Evolutionary conservation across 306 rosid species (phyloP).

Genomic region (Luffa aegyptiaca): DNA sequence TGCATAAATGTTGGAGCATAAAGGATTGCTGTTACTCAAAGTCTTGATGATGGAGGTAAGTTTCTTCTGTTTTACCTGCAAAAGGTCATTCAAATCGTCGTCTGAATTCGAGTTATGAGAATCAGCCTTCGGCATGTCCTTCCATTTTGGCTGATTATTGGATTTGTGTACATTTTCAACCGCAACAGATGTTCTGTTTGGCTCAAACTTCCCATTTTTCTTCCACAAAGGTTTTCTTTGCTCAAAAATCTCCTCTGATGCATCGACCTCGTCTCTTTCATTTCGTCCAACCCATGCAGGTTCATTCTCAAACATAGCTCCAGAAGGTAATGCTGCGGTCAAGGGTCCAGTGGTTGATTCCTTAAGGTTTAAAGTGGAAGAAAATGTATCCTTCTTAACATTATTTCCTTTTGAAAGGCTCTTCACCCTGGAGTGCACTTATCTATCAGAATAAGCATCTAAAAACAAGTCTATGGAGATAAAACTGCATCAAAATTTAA

Average conservation of each 20-base stretch:
- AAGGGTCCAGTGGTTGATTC: slow-evolving; percentile 74
- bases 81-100: slow-evolving; percentile 72
- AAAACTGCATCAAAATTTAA: not conserved
- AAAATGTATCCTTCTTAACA: slow-evolving; percentile 64
- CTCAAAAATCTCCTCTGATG: slow-evolving; percentile 57
- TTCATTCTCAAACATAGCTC: slow-evolving; percentile 51
- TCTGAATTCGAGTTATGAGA: slow-evolving; percentile 46
- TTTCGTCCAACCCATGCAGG: slow-evolving; percentile 55
- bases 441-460: slow-evolving; percentile 2
- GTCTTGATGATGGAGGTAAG: not conserved
- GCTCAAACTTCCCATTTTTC: slow-evolving; percentile 65
- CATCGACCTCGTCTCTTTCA: slow-evolving; percentile 64
- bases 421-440: slow-evolving; percentile 61
- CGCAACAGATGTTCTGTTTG: slow-evolving; percentile 24
- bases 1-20: not conserved
- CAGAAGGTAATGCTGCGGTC: slow-evolving; percentile 46
- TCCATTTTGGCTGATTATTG: slow-evolving; percentile 62
- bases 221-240: slow-evolving; percentile 63
- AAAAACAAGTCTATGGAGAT: not conserved
- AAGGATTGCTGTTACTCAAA: not conserved
- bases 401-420: slow-evolving; percentile 86
- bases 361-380: slow-evolving; percentile 61
- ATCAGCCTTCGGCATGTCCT: slow-evolving; percentile 54
- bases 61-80: slow-evolving; percentile 46
- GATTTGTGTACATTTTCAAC: slow-evolving; percentile 65